Conservation (phyloP, 2,329 filamentous ascomycete species). For the Aspergillus sp. region DNA sequence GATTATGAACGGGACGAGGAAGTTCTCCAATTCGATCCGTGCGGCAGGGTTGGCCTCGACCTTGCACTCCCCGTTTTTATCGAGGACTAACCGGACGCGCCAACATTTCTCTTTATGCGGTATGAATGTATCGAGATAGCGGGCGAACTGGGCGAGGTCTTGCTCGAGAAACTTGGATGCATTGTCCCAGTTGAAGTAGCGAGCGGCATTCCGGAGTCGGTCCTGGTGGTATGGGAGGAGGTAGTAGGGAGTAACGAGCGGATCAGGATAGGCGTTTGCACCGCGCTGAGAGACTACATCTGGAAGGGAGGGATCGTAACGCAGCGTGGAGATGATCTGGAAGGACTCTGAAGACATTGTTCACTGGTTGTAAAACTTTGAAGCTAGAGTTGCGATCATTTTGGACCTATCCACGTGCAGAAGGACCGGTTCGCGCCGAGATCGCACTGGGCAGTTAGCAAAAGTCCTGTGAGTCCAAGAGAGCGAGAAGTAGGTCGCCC, state of each 20-base stretch:
- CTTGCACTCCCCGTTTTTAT: conserved; percentile 28
- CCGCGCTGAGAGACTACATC: conserved; percentile 26
- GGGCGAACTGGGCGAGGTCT: conserved; percentile 29
- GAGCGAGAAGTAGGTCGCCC: neutral
- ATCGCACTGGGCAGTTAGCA: conserved; percentile 2
- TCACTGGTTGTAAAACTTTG: conserved; percentile 8
- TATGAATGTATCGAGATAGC: conserved; percentile 31
- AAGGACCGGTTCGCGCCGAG: conserved; percentile 2
- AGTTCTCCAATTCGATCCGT: conserved; percentile 23
- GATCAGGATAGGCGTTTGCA: conserved; percentile 36
- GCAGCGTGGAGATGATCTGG: conserved; percentile 68
- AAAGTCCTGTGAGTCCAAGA: neutral
- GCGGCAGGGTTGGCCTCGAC: conserved; percentile 34
- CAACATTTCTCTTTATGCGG: conserved; percentile 34
- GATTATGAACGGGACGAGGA: conserved; percentile 26
- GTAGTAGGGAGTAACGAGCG: conserved; percentile 64
- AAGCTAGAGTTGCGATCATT: conserved; percentile 6
- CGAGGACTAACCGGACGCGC: conserved; percentile 38
- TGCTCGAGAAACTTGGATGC: conserved; percentile 30
- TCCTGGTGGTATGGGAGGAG: conserved; percentile 78
- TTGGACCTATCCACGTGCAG: conserved; percentile 7
- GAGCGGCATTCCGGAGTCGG: conserved; percentile 65
- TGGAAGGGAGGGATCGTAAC: conserved; percentile 64
- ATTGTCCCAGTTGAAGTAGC: conserved; percentile 49
- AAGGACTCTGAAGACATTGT: conserved; percentile 45